These are phyloP conservation scores for Asterophora lycoperdoides DNA, from an alignment of 768 basidiomycete genomes.

Conservation along the genomic window DNA sequence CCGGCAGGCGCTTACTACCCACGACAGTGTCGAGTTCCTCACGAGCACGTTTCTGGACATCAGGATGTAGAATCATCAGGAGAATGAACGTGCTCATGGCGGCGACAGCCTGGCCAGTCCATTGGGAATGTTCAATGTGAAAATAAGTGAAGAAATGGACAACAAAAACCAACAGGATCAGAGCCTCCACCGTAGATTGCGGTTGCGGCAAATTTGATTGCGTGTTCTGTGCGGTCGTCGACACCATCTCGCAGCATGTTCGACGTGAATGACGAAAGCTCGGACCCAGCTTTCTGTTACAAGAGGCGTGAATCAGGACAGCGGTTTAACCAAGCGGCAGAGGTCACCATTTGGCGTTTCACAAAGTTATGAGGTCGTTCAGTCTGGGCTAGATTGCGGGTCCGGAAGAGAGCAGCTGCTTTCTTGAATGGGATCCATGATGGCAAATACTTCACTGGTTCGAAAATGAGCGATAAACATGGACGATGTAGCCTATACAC, in stretches of 20 bases:
- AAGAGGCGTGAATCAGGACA: not conserved
- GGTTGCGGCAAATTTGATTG: constrained; percentile 35
- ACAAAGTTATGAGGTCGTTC: constrained; percentile 35
- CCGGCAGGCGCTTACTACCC: constrained; percentile 27
- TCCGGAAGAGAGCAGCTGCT: constrained; percentile 29
- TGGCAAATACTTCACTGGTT: constrained; percentile 37
- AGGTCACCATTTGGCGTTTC: constrained; percentile 25
- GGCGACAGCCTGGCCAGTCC: constrained; percentile 13
- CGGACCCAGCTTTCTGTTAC: constrained; percentile 31
- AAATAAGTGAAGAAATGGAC: not conserved
- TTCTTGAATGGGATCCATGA: constrained; percentile 43
- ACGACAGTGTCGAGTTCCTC: constrained; percentile 30
- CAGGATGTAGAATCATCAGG: constrained; percentile 27
- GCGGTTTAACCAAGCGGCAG: constrained; percentile 19
- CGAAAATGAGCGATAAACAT: not conserved
- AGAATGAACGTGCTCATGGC: constrained; percentile 27
- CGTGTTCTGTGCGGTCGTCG: constrained; percentile 33
- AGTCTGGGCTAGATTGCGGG: constrained; percentile 29
- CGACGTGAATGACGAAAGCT: constrained; percentile 38
- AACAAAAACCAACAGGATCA: constrained; percentile 30
- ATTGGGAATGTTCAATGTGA: no score
- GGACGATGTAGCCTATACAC: not conserved
- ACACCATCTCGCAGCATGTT: constrained; percentile 30
- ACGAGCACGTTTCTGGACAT: constrained; percentile 27
- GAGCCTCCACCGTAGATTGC: constrained; percentile 27